A percentile compares a stretch with the other conserved stretches of the same genome.
These are phyloP conservation scores for Fusarium paranaense DNA, from an alignment of 2,329 filamentous ascomycete species.

Conservation along the genomic window DNA sequence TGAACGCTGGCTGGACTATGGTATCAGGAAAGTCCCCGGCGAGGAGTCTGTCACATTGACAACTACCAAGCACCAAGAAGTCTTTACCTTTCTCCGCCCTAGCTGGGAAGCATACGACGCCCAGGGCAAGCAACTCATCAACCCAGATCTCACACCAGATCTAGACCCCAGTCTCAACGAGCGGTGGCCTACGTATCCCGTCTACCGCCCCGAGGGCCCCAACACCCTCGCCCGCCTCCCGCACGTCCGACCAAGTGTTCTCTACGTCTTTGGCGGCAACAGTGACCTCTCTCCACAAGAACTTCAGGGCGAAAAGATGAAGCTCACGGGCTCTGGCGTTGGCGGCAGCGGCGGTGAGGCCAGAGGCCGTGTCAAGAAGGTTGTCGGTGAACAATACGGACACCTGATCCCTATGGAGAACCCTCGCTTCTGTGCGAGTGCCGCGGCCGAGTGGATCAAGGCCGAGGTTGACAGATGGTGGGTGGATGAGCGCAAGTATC, in stretches of 20 bases:
- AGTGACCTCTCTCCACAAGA: slow-evolving; percentile 67
- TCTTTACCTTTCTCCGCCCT: slow-evolving; percentile 79
- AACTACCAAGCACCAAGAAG: slow-evolving; percentile 85
- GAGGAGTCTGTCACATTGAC: slow-evolving; percentile 73
- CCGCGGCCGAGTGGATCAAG: slow-evolving; percentile 67
- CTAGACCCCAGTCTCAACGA: slow-evolving; percentile 54
- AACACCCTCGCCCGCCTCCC: slow-evolving; percentile 68
- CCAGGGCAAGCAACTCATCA: slow-evolving; percentile 52
- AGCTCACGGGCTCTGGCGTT: slow-evolving; percentile 71
- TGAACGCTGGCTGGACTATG: slow-evolving; percentile 70
- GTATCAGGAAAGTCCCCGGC: slow-evolving; percentile 73
- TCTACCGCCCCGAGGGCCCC: slow-evolving; percentile 76
- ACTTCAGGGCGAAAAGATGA: slow-evolving; percentile 68
- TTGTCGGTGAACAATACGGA: slow-evolving; percentile 73
- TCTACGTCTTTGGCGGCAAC: slow-evolving; percentile 76
- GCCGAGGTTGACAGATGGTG: slow-evolving; percentile 69
- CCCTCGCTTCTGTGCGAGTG: slow-evolving; percentile 72
- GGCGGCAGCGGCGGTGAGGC: slow-evolving; percentile 75
- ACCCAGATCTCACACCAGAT: slow-evolving; percentile 58
- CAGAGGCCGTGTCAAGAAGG: slow-evolving; percentile 75
- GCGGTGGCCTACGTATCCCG: slow-evolving; percentile 58
- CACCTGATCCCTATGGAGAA: slow-evolving; percentile 90
- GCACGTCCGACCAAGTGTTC: slow-evolving; percentile 70
- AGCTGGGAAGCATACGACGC: slow-evolving; percentile 60
- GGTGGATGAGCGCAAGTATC: slow-evolving; percentile 66